Percentiles rank a stretch among this genome's conserved stretches.
Evolutionary conservation across 257 asterid genomes (phyloP).

Genomic region (Capsicum pubescens): DNA sequence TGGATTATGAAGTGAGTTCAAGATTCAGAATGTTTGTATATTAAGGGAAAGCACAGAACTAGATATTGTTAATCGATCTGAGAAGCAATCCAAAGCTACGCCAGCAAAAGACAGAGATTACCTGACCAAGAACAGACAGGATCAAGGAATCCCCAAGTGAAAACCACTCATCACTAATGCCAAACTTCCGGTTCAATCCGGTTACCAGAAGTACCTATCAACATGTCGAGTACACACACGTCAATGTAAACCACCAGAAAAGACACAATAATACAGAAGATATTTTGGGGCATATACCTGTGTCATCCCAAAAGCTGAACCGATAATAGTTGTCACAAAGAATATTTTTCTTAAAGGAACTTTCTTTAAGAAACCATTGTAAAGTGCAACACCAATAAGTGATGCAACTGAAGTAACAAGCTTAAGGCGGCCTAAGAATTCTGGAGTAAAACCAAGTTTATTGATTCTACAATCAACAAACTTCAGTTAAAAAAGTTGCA

Average conservation of each 20-base stretch:
- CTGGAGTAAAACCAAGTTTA: constrained; percentile 88
- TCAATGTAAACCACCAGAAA: neutral
- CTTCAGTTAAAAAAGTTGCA: neutral
- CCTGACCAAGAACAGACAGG: constrained; percentile 94
- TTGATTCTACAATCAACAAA: constrained; percentile 66
- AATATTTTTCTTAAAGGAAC: constrained; percentile 86
- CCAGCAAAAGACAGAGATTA: constrained; percentile 34
- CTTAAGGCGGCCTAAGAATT: constrained; percentile 96
- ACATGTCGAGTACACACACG: neutral
- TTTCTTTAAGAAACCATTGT: constrained; percentile 80
- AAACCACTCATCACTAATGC: constrained; percentile 95
- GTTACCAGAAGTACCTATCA: constrained; percentile 82
- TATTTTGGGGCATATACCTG: constrained; percentile 56
- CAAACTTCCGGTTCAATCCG: constrained; percentile 74
- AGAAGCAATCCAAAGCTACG: constrained; percentile 6
- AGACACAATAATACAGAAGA: constrained; percentile 2
- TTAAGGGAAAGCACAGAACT: neutral
- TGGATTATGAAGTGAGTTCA: neutral
- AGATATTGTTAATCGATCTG: neutral
- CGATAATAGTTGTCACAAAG: constrained; percentile 68
- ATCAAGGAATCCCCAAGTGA: constrained; percentile 93
- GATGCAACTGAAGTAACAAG: constrained; percentile 93
- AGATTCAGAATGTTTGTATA: constrained; percentile 3
- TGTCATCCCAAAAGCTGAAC: constrained; percentile 86
- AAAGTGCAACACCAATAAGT: constrained; percentile 86